Evolutionary conservation across 2,329 filamentous ascomycete species (phyloP).

Genomic region (Helotiales sp.): DNA sequence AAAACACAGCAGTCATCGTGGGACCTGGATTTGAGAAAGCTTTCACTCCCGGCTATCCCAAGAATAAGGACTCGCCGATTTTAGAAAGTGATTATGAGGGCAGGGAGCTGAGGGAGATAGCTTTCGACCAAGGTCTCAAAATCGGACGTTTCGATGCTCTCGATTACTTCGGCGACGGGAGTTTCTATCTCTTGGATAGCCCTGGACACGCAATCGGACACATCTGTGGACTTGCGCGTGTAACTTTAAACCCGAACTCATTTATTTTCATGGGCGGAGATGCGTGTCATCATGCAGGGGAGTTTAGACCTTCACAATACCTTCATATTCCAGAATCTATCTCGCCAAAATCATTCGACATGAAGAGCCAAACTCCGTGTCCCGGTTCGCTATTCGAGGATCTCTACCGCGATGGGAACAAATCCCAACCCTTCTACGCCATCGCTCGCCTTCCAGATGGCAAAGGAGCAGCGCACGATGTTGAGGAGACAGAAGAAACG

Average conservation of each 20-base stretch:
- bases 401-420: constrained; percentile 37
- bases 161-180: constrained; percentile 57
- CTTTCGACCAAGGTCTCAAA: constrained; percentile 37
- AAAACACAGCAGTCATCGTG: constrained; percentile 44
- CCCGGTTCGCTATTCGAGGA: constrained; percentile 42
- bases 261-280: constrained; percentile 54
- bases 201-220: constrained; percentile 52
- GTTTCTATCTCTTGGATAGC: constrained; percentile 52
- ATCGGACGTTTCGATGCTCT: constrained; percentile 47
- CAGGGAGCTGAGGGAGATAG: constrained; percentile 38
- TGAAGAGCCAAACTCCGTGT: constrained; percentile 35
- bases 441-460: constrained; percentile 23
- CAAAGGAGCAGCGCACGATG: constrained; percentile 26
- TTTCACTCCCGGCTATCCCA: constrained; percentile 46
- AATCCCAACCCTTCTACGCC: constrained; percentile 35
- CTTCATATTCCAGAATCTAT: constrained; percentile 41
- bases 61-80: constrained; percentile 39
- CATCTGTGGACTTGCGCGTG: constrained; percentile 43
- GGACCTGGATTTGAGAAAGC: constrained; percentile 46
- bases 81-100: constrained; percentile 42
- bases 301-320: constrained; percentile 45
- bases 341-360: constrained; percentile 40
- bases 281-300: constrained; percentile 44
- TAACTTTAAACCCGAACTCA: constrained; percentile 33
- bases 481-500: constrained; percentile 38